These are phyloP conservation scores for Extremus antarcticus DNA, from an alignment of 495 filamentous ascomycete species.

Conservation along the genomic window DNA sequence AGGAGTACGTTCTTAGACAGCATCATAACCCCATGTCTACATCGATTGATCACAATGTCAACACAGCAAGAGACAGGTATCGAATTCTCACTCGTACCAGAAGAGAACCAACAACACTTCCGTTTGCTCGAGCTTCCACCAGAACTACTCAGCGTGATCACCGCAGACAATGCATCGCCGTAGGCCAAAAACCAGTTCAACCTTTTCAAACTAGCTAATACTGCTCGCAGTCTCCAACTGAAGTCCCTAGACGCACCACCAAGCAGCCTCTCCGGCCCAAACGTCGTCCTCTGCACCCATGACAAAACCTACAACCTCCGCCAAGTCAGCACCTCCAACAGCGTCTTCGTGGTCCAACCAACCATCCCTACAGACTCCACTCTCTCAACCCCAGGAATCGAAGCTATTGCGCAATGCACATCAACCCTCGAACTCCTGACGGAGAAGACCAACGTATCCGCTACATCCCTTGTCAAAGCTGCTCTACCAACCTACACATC, in stretches of 20 bases:
- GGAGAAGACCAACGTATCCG: conserved; percentile 10
- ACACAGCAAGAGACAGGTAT: conserved; percentile 50
- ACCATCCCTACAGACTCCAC: conserved; percentile 4
- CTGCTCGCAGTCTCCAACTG: conserved; percentile 49
- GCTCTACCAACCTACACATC: conserved; percentile 23
- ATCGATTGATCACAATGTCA: conserved; percentile 36
- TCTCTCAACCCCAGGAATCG: conserved; percentile 30
- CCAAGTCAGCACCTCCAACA: conserved; percentile 87
- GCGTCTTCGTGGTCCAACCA: conserved; percentile 58
- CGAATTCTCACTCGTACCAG: conserved; percentile 47
- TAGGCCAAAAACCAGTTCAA: conserved; percentile 13
- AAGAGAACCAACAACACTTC: conserved; percentile 47
- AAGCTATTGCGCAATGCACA: conserved; percentile 56
- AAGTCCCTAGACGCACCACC: conserved; percentile 38
- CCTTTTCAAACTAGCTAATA: conserved; percentile 17
- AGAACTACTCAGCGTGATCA: conserved; percentile 55
- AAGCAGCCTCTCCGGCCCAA: conserved; percentile 36
- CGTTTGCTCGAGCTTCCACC: conserved; percentile 73
- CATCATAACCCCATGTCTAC: neutral
- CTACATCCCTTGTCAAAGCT: conserved; percentile 22
- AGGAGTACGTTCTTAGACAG: no score
- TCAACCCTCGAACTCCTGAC: conserved; percentile 55
- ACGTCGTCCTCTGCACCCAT: conserved; percentile 63
- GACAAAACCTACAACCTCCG: conserved; percentile 65
- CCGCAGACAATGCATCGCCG: conserved; percentile 20